phyloP scores from a whole-genome alignment of 2,329 filamentous ascomycete species.

The Fusarium piperis region DNA sequence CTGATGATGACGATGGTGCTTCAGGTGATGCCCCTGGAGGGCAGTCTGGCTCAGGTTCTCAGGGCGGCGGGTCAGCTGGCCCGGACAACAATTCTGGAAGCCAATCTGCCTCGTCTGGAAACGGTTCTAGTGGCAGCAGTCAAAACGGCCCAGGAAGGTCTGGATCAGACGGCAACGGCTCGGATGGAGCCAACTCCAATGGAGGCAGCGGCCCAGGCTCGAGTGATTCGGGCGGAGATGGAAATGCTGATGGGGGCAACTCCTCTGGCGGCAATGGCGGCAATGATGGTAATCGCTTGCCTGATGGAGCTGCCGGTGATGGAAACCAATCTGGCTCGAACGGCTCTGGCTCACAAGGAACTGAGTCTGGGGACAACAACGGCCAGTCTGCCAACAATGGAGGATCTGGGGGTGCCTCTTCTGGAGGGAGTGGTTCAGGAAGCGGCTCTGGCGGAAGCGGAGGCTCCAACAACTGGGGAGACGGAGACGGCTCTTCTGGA shows the following conservation, averaged over 20 bases:
- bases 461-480: neutral
- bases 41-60: neutral
- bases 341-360: slow-evolving; percentile 10
- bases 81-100: neutral
- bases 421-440: neutral
- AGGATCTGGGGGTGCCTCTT: neutral
- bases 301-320: neutral
- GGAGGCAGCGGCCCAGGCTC: neutral
- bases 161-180: neutral
- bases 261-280: neutral
- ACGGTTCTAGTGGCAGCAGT: neutral
- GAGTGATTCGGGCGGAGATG: neutral
- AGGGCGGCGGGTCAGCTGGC: neutral
- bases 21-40: neutral
- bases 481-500: too few species aligned
- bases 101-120: neutral
- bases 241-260: neutral
- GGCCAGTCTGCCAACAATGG: neutral
- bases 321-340: neutral
- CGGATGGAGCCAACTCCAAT: neutral
- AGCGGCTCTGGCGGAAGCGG: neutral
- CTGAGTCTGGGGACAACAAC: neutral
- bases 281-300: neutral
- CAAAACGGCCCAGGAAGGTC: neutral
- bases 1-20: neutral